phyloP scores from a whole-genome alignment of 164 flowering plant genomes.

The Tetrastigma voinierianum region DNA sequence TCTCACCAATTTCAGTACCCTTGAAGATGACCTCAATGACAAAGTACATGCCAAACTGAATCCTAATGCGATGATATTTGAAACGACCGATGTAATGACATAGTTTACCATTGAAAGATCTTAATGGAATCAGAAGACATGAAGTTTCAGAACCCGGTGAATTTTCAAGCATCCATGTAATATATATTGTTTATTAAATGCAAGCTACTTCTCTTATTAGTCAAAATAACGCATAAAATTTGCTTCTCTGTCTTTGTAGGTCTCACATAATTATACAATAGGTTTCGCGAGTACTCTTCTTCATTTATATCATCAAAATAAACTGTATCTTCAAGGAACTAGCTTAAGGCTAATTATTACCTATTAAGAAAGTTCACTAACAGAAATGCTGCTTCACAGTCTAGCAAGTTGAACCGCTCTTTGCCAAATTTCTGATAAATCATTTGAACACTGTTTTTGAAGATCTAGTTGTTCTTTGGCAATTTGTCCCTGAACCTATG shows the following conservation, averaged over 20 bases:
- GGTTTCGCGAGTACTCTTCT: not conserved
- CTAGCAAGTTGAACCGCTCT: not conserved
- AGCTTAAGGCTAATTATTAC: not conserved
- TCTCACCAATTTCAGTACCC: too few species aligned
- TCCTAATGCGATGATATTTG: too few species aligned
- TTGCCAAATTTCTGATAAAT: not conserved
- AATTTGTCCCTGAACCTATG: too few species aligned
- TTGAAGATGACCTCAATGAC: too few species aligned
- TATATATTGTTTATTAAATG: not conserved
- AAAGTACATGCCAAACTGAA: too few species aligned
- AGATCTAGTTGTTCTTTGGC: too few species aligned
- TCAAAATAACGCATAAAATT: not conserved
- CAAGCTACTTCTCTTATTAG: not conserved
- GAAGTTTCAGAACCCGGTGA: too few species aligned
- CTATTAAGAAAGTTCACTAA: not conserved
- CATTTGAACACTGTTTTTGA: not conserved
- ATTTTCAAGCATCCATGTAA: not conserved
- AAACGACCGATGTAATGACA: too few species aligned
- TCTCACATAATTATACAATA: not conserved
- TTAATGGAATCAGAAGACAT: too few species aligned
- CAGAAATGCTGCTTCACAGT: not conserved
- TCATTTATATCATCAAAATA: not conserved
- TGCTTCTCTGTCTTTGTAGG: not conserved
- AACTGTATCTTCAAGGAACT: not conserved
- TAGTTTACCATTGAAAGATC: too few species aligned